A percentile compares a stretch with the other conserved stretches of the same genome.
Evolutionary conservation across 495 filamentous ascomycete species (phyloP).

Genomic region (Apiosordaria backusii): DNA sequence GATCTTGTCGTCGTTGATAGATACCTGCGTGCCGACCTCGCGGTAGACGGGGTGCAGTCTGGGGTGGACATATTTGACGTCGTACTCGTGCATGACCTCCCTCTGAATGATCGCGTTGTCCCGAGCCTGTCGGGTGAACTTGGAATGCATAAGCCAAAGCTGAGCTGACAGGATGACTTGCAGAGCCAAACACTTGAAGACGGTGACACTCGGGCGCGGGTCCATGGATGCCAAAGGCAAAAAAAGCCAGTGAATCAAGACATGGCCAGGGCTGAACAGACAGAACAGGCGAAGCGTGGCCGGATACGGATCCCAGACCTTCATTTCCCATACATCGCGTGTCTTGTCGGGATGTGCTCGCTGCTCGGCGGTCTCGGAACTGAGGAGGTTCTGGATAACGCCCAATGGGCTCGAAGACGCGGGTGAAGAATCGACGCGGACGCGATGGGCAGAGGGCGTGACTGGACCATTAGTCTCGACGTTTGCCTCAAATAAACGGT

Average conservation of each 20-base stretch:
- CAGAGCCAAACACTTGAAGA: slow-evolving; percentile 73
- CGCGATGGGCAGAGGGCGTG: slow-evolving; percentile 85
- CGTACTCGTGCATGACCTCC: slow-evolving; percentile 92
- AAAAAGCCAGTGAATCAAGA: slow-evolving; percentile 82
- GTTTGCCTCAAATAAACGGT: slow-evolving; percentile 85
- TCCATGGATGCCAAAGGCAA: slow-evolving; percentile 73
- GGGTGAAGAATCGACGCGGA: slow-evolving; percentile 86
- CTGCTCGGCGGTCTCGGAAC: slow-evolving; percentile 58
- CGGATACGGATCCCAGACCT: slow-evolving; percentile 88
- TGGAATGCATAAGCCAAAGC: slow-evolving; percentile 63
- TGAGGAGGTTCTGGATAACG: slow-evolving; percentile 65
- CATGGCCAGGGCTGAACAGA: slow-evolving; percentile 87
- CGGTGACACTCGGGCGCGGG: slow-evolving; percentile 75
- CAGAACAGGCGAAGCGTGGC: slow-evolving; percentile 80
- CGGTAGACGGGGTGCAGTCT: slow-evolving; percentile 74
- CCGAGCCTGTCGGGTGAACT: slow-evolving; percentile 78
- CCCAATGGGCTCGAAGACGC: slow-evolving; percentile 73
- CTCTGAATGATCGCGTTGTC: slow-evolving; percentile 80
- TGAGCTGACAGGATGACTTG: slow-evolving; percentile 72
- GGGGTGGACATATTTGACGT: slow-evolving; percentile 91
- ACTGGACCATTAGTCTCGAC: slow-evolving; percentile 63
- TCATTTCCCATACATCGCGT: slow-evolving; percentile 91
- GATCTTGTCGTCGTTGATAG: slow-evolving; percentile 40
- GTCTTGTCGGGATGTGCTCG: slow-evolving; percentile 80
- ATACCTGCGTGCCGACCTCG: slow-evolving; percentile 77